A percentile compares a stretch with the other conserved stretches of the same genome.
phyloP scores from a whole-genome alignment of 2,329 filamentous ascomycete species.

The Scolecobasidium constrictum region DNA sequence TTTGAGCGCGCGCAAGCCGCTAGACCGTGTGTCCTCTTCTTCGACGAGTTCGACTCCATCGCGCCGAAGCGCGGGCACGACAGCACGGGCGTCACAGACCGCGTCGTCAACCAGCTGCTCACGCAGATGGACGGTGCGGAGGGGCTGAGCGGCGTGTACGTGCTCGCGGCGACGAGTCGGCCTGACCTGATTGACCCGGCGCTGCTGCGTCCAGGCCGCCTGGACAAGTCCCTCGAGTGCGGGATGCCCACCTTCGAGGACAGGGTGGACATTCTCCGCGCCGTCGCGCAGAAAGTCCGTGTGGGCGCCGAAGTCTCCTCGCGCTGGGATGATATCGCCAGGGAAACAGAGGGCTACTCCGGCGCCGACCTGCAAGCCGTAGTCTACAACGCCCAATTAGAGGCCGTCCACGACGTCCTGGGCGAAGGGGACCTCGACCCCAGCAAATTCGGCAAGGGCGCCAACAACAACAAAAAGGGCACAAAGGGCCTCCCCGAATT shows the following conservation, averaged over 20 bases:
- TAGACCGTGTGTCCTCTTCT: slow-evolving; percentile 89
- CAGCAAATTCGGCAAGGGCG: slow-evolving; percentile 21
- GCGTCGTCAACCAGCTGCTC: slow-evolving; percentile 94
- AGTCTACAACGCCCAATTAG: slow-evolving; percentile 90
- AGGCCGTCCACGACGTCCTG: slow-evolving; percentile 90
- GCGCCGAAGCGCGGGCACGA: slow-evolving; percentile 96
- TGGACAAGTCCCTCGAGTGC: slow-evolving; percentile 89
- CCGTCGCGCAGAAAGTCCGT: slow-evolving; percentile 52
- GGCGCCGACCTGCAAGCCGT: slow-evolving; percentile 92
- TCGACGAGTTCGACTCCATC: slow-evolving; percentile 97
- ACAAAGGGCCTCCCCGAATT: slow-evolving; percentile 41
- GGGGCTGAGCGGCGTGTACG: slow-evolving; percentile 87
- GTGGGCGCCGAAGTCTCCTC: slow-evolving; percentile 44
- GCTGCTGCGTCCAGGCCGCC: slow-evolving; percentile 74
- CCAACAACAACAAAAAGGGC: background rate
- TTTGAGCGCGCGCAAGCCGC: slow-evolving; percentile 90
- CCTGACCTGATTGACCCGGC: slow-evolving; percentile 95
- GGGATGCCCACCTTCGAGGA: slow-evolving; percentile 75
- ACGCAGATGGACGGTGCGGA: slow-evolving; percentile 99
- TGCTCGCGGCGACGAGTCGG: slow-evolving; percentile 83
- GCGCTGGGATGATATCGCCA: slow-evolving; percentile 45
- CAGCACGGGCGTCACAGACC: slow-evolving; percentile 94
- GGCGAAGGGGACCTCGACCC: slow-evolving; percentile 43
- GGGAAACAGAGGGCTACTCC: slow-evolving; percentile 76
- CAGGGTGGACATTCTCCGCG: slow-evolving; percentile 75